phyloP scores from a whole-genome alignment of 805 yeast species.

The Yamadazyma insecticola region DNA sequence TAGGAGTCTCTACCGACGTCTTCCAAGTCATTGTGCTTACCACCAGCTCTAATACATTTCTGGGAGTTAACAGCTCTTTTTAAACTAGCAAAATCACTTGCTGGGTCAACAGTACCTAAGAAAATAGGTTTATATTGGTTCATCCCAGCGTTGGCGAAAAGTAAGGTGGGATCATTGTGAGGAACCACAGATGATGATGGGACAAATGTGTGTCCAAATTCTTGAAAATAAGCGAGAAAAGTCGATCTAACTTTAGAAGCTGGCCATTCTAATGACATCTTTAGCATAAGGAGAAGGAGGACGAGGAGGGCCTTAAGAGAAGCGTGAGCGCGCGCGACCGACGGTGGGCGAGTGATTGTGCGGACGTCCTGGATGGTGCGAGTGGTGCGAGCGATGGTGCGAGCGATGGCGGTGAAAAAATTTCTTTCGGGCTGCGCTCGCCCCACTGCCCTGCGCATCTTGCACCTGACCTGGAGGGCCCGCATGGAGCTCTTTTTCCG shows the following conservation, averaged over 20 bases:
- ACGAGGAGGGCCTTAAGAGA: too few species aligned
- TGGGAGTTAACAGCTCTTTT: slow-evolving; percentile 94
- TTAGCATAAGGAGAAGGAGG: neutral
- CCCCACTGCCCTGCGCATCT: too few species aligned
- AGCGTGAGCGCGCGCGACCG: neutral
- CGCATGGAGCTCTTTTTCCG: too few species aligned
- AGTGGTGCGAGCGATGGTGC: slow-evolving; percentile 1
- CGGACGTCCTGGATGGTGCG: neutral
- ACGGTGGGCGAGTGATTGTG: neutral
- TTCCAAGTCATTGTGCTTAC: slow-evolving; percentile 96
- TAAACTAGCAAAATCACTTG: slow-evolving; percentile 76
- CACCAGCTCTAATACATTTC: slow-evolving; percentile 99
- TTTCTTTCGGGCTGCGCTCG: too few species aligned
- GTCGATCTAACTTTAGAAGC: slow-evolving; percentile 69
- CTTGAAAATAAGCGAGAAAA: slow-evolving; percentile 73
- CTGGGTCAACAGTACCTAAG: slow-evolving; percentile 94
- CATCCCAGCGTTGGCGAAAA: slow-evolving; percentile 99
- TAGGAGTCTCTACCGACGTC: slow-evolving; percentile 98
- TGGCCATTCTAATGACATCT: slow-evolving; percentile 30
- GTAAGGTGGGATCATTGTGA: slow-evolving; percentile 93
- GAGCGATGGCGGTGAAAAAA: neutral
- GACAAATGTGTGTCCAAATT: slow-evolving; percentile 69
- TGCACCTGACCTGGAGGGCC: too few species aligned
- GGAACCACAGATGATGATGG: slow-evolving; percentile 96
- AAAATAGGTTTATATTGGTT: slow-evolving; percentile 98